phyloP scores from a whole-genome alignment of 345 rosid genomes.

The Moricandia arvensis region DNA sequence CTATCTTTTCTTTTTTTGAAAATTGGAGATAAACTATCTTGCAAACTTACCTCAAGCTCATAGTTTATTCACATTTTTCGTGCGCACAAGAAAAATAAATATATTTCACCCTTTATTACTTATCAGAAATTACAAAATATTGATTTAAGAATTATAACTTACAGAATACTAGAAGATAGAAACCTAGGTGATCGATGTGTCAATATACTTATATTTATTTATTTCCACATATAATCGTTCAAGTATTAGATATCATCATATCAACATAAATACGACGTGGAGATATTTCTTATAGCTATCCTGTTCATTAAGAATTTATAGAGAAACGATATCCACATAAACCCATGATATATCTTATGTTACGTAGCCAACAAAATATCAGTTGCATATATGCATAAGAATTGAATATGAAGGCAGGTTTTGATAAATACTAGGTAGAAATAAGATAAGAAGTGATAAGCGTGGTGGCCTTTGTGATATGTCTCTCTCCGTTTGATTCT shows the following conservation, averaged over 20 bases:
- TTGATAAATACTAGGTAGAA: conserved; percentile 32
- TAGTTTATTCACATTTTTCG: not conserved
- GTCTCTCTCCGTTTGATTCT: conserved; percentile 5
- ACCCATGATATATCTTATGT: no score
- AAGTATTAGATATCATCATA: conserved; percentile 8
- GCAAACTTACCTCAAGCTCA: not conserved
- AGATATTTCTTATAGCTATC: conserved; percentile 19
- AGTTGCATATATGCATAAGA: not conserved
- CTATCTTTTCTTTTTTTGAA: no score
- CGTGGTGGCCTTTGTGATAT: conserved; percentile 7
- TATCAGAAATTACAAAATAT: not conserved
- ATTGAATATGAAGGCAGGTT: not conserved
- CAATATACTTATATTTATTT: conserved; percentile 27
- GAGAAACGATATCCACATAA: conserved; percentile 22
- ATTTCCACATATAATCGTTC: conserved; percentile 1
- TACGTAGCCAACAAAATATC: conserved; percentile 8
- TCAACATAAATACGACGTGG: conserved; percentile 7
- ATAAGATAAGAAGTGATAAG: conserved; percentile 18
- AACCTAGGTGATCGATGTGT: not conserved
- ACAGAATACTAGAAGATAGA: not conserved
- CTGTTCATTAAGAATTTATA: not conserved
- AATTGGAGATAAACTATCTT: not conserved
- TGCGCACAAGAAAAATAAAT: not conserved
- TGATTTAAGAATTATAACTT: not conserved
- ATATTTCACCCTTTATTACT: not conserved